These are phyloP conservation scores for Nakataea oryzae DNA, from an alignment of 2,329 filamentous ascomycete genomes.

Conservation along the genomic window DNA sequence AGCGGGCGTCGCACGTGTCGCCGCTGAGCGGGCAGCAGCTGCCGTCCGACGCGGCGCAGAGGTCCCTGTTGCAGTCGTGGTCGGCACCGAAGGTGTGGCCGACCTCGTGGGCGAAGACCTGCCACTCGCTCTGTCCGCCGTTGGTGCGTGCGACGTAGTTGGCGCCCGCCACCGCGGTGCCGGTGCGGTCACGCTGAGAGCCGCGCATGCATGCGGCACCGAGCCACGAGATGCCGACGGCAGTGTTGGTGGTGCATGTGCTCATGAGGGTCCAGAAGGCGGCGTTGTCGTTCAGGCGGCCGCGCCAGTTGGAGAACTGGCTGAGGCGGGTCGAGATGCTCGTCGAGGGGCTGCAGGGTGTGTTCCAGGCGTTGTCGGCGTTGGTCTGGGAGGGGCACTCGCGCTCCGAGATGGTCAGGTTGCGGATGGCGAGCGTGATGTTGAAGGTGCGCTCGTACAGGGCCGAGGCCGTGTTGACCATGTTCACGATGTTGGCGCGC, in stretches of 20 bases:
- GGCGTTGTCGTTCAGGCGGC: slow-evolving; percentile 63
- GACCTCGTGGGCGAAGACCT: slow-evolving; percentile 88
- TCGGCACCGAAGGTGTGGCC: slow-evolving; percentile 94
- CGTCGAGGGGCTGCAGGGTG: slow-evolving; percentile 52
- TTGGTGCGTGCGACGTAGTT: slow-evolving; percentile 77
- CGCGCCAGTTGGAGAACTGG: slow-evolving; percentile 82
- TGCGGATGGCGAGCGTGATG: slow-evolving; percentile 81
- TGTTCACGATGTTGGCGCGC: slow-evolving; percentile 64
- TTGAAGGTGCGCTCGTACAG: slow-evolving; percentile 90
- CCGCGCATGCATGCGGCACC: slow-evolving; percentile 68
- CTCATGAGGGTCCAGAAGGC: slow-evolving; percentile 90
- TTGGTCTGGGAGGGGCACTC: slow-evolving; percentile 59
- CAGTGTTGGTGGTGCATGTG: slow-evolving; percentile 68
- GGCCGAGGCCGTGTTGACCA: slow-evolving; percentile 79
- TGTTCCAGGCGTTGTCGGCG: slow-evolving; percentile 69
- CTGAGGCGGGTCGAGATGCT: slow-evolving; percentile 72
- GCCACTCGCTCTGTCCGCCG: slow-evolving; percentile 62
- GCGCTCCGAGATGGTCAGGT: slow-evolving; percentile 66
- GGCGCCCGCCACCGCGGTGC: slow-evolving; percentile 58
- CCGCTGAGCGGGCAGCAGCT: slow-evolving; percentile 71
- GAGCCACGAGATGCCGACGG: slow-evolving; percentile 88
- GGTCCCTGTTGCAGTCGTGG: slow-evolving; percentile 70
- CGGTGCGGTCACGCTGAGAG: slow-evolving; percentile 41
- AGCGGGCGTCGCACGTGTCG: slow-evolving; percentile 60
- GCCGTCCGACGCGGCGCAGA: slow-evolving; percentile 47